Base-by-base conservation (phyloP, 805 yeast genomes). In the Metschnikowia continentalis region DNA sequence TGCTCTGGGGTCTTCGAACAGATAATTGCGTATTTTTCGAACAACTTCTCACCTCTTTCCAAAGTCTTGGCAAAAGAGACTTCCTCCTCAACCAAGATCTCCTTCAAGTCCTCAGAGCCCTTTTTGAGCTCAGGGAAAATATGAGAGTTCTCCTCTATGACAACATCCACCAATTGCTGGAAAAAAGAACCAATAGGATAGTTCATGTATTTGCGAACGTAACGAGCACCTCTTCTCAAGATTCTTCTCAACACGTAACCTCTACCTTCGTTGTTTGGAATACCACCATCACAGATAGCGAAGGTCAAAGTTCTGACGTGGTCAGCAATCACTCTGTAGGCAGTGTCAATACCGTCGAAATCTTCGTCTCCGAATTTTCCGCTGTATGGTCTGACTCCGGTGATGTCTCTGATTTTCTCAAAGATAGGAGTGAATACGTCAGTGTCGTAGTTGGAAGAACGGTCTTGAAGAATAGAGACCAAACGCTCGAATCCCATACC, bases 401-500 rank as follows among this genome's bases (percentile, higher is more conserved):
- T 90, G 58, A 94, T 85, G 68, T 90, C 96, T 72, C 90, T 90
- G 62, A 94, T 94, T 67, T 80, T 83, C 37, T 75, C 77, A 65
- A 94, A 95, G 56, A 94, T 74, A 43, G 99, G 99, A 57, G 81
- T 78, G 77, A 94, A 94, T 38, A 92, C 97, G 68, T 94, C 98
- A 36, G 99, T 94, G 70, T 94, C 99, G 70, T 94, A 94, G 75
- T 94, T 94, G 44, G 98, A 91, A 60, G 80, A 73, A 63, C 87
- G 91, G 71, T 90, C 85, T 74, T 94, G 99, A 64, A 94, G 78
- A 47, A 92, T 85, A 3, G 97, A 90, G 30, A 94, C 99, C 63
- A 94, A 80, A 74, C 99, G 86, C 77, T 94, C 99, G 65, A 91
- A 94, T 40, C 99, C 99, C 90, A 94, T 81, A 73, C 99, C 99